Conservation (phyloP, 805 yeast genomes). For the Lachancea nothofagi region DNA sequence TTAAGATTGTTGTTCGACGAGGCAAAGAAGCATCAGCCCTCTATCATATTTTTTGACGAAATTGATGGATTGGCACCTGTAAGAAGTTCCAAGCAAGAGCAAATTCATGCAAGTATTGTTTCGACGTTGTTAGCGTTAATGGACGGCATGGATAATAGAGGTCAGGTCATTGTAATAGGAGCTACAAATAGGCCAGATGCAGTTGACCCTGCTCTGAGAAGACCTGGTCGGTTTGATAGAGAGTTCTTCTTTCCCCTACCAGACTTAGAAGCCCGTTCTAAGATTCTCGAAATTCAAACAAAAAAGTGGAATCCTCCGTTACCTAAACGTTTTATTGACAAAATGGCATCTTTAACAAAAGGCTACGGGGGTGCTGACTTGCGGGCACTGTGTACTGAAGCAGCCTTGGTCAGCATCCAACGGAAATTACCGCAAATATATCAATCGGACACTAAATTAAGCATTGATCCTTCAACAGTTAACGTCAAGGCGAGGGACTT, state of each 20-base stretch:
- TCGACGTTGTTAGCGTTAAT: constrained; percentile 89
- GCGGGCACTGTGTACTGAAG: constrained; percentile 90
- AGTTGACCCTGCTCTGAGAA: constrained; percentile 93
- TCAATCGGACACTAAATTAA: constrained; percentile 61
- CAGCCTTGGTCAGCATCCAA: constrained; percentile 88
- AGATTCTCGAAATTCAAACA: constrained; percentile 81
- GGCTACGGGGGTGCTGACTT: constrained; percentile 99
- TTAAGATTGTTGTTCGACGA: constrained; percentile 86
- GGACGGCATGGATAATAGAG: constrained; percentile 99
- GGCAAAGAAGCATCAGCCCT: constrained; percentile 92
- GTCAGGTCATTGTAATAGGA: constrained; percentile 96
- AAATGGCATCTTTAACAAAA: constrained; percentile 75
- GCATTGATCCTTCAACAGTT: constrained; percentile 65
- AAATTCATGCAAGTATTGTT: constrained; percentile 95
- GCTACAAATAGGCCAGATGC: constrained; percentile 98
- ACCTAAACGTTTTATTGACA: constrained; percentile 48
- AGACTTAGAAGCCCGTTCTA: constrained; percentile 67
- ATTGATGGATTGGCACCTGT: constrained; percentile 98
- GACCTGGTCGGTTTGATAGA: constrained; percentile 96
- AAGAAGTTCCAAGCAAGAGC: constrained; percentile 94
- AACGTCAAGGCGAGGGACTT: constrained; percentile 78
- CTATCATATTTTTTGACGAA: constrained; percentile 94
- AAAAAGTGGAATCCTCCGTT: constrained; percentile 81
- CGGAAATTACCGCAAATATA: constrained; percentile 92
- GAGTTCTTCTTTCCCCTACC: constrained; percentile 96